These are phyloP conservation scores for Fraxinus cuspidata DNA, from an alignment of 257 asterid genomes.

Conservation along the genomic window DNA sequence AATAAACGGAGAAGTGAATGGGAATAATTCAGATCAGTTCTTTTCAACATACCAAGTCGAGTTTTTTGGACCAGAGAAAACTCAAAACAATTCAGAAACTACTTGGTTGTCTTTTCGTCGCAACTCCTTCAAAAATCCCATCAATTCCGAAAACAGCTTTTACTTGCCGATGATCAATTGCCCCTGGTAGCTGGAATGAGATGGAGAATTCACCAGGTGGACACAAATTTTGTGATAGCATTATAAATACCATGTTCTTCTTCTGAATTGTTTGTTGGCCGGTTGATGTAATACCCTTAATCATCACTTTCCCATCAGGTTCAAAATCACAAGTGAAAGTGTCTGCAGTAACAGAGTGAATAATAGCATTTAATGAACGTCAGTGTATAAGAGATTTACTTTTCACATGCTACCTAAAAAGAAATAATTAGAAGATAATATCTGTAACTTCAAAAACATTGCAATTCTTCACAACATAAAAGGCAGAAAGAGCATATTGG, in stretches of 20 bases:
- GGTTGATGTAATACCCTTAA: conserved; percentile 37
- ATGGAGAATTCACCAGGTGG: conserved; percentile 51
- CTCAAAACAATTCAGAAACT: neutral
- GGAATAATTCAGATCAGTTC: neutral
- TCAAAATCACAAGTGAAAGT: conserved; percentile 40
- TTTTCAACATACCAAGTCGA: neutral
- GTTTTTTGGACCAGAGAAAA: neutral
- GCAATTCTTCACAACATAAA: neutral
- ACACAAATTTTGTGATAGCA: conserved; percentile 47
- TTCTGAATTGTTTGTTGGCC: conserved; percentile 33
- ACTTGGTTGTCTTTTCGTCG: conserved; percentile 29
- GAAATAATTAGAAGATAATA: neutral
- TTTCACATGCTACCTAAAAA: neutral
- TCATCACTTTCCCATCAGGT: conserved; percentile 39
- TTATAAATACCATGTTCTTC: conserved; percentile 40
- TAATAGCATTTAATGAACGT: neutral
- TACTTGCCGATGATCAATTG: conserved; percentile 35
- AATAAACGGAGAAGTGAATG: neutral
- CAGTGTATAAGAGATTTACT: neutral
- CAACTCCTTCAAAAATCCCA: conserved; percentile 51
- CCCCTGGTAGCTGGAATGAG: conserved; percentile 52
- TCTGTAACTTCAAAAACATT: neutral
- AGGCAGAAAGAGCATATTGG: neutral
- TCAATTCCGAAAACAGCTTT: conserved; percentile 39
- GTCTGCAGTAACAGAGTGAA: conserved; percentile 21